Evolutionary conservation across 768 basidiomycete species (phyloP).

Genomic region (Termitomyces sp.): DNA sequence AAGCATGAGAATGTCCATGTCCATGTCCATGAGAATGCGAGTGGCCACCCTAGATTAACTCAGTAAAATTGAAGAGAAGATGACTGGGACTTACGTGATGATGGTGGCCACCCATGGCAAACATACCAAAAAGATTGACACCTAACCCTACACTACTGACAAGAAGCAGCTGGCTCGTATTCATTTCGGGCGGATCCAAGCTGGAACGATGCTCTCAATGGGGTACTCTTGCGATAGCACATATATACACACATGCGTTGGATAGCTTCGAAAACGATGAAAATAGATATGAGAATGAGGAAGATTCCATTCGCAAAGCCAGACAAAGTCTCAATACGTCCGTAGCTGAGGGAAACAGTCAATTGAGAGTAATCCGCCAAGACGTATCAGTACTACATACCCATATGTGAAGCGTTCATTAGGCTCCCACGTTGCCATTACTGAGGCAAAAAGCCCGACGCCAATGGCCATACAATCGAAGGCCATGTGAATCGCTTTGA

Average conservation of each 20-base stretch:
- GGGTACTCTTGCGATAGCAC: not conserved
- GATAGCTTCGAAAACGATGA: conserved; percentile 97
- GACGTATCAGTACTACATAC: conserved; percentile 30
- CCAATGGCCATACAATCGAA: conserved; percentile 98
- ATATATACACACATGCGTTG: conserved; percentile 72
- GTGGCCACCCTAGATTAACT: conserved; percentile 43
- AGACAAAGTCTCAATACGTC: conserved; percentile 93
- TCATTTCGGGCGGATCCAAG: conserved; percentile 96
- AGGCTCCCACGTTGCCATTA: conserved; percentile 97
- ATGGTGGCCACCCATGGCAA: conserved; percentile 95
- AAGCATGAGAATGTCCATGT: conserved; percentile 33
- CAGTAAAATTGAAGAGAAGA: not conserved
- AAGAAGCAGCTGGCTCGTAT: conserved; percentile 84
- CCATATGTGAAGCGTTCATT: conserved; percentile 96
- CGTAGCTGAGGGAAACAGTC: conserved; percentile 55
- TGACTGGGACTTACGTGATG: conserved; percentile 57
- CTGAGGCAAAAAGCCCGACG: conserved; percentile 90
- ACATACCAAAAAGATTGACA: conserved; percentile 98
- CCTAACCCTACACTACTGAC: conserved; percentile 86
- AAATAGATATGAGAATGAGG: conserved; percentile 88
- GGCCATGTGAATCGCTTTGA: conserved; percentile 94
- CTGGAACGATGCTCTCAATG: conserved; percentile 28
- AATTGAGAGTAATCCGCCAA: not conserved
- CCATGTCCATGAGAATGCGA: conserved; percentile 45
- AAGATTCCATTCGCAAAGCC: conserved; percentile 98